Conservation (phyloP, 1,284 basidiomycete species). For the Xerocomus amazonicus region DNA sequence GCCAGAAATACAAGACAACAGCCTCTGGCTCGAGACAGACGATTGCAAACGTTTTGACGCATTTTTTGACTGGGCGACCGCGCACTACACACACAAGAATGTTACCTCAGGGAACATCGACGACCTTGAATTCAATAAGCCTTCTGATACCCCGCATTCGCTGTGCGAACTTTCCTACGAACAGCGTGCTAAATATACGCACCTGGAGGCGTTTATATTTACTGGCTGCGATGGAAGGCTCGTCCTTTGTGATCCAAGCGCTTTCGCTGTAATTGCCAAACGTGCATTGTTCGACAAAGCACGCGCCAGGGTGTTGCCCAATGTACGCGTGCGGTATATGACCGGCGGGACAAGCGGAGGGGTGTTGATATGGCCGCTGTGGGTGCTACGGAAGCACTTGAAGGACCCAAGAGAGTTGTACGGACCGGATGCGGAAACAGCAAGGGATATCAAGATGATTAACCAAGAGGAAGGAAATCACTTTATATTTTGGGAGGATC, state of each 20-base stretch:
- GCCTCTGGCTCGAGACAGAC: constrained; percentile 2
- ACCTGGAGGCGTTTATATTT: constrained; percentile 3
- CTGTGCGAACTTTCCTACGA: constrained; percentile 16
- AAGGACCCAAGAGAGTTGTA: constrained; percentile 9
- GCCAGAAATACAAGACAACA: background rate
- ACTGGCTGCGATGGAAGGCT: constrained; percentile 13
- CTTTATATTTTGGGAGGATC: constrained; percentile 30
- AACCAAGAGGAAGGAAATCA: constrained; percentile 25
- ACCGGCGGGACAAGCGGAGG: constrained; percentile 14
- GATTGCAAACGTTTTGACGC: constrained; percentile 11
- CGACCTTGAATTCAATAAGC: constrained; percentile 20
- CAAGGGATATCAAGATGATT: constrained; percentile 19
- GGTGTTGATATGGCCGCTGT: constrained; percentile 14
- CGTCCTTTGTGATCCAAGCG: constrained; percentile 6
- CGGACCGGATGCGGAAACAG: constrained; percentile 17
- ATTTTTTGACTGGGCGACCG: constrained; percentile 16
- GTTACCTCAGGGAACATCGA: constrained; percentile 16
- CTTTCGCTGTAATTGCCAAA: constrained; percentile 7
- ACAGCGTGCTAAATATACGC: constrained; percentile 15
- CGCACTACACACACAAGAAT: constrained; percentile 18
- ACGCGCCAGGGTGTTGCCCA: constrained; percentile 13
- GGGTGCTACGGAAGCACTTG: constrained; percentile 11
- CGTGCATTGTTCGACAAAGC: constrained; percentile 25
- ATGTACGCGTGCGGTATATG: constrained; percentile 23
- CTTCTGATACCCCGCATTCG: constrained; percentile 7